Conservation (phyloP, 179 eudicot species). For the Beta lomatogona region DNA sequence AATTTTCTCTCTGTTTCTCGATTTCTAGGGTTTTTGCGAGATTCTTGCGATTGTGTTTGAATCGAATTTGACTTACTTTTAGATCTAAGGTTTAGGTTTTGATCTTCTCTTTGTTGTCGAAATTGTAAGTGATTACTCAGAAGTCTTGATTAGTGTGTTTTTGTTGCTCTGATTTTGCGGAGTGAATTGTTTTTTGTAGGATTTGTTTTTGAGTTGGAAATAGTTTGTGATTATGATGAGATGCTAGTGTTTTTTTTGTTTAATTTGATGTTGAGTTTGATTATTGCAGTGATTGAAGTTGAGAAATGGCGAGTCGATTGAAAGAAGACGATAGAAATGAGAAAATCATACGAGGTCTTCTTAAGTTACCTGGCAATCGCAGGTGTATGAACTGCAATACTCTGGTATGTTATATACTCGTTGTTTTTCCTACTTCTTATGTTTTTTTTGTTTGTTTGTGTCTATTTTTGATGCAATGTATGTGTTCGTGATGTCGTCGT, state of each 20-base stretch:
- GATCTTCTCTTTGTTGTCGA: slow-evolving; percentile 1
- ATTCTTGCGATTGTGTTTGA: slow-evolving; percentile 8
- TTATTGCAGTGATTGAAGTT: slow-evolving; percentile 27
- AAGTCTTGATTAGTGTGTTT: background rate
- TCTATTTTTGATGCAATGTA: too few species aligned
- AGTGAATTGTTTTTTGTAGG: background rate
- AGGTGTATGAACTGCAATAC: slow-evolving; percentile 91
- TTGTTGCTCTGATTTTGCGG: background rate
- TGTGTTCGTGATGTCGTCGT: too few species aligned
- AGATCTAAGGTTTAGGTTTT: slow-evolving; percentile 22
- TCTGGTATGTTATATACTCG: slow-evolving; percentile 56
- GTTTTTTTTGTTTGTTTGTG: background rate
- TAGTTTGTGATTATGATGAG: too few species aligned
- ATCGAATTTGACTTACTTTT: slow-evolving; percentile 15
- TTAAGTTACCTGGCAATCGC: slow-evolving; percentile 76
- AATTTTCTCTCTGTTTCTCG: too few species aligned
- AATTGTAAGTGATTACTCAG: slow-evolving; percentile 14
- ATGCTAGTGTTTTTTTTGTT: too few species aligned
- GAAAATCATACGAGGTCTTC: slow-evolving; percentile 74
- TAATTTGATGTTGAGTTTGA: slow-evolving; percentile 18
- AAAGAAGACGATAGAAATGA: slow-evolving; percentile 92
- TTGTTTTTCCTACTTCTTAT: background rate
- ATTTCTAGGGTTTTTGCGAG: slow-evolving; percentile 10
- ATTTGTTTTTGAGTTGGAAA: too few species aligned
- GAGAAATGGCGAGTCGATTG: slow-evolving; percentile 66